Conservation (phyloP, 768 basidiomycete genomes). For the Paxillus ammoniavirescens region DNA sequence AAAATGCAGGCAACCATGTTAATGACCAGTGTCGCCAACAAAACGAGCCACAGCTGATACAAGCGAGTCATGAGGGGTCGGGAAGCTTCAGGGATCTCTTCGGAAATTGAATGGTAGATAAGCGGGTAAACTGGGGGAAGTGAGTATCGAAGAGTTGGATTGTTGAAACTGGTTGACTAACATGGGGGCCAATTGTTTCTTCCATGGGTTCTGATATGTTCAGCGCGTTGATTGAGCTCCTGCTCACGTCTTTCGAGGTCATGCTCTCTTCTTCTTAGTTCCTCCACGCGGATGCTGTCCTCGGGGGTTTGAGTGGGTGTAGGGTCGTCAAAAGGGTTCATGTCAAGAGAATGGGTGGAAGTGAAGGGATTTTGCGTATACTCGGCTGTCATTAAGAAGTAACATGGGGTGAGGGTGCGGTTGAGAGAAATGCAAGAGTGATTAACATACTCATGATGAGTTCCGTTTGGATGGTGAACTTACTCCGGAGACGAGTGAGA, state of each 20-base stretch:
- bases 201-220: conserved; percentile 70
- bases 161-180: conserved; percentile 37
- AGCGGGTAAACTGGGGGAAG: conserved; percentile 76
- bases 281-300: conserved; percentile 50
- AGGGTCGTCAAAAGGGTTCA: conserved; percentile 91
- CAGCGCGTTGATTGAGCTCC: conserved; percentile 67
- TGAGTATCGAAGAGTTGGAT: conserved; percentile 16
- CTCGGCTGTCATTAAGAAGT: conserved; percentile 14
- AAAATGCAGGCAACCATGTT: conserved; percentile 92
- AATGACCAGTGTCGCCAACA: conserved; percentile 74
- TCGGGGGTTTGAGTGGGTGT: conserved; percentile 36
- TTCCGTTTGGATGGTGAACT: not conserved
- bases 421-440: not conserved
- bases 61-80: conserved; percentile 79
- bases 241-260: conserved; percentile 80
- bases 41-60: conserved; percentile 93
- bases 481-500: not conserved
- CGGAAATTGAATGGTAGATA: conserved; percentile 89
- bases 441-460: conserved; percentile 23
- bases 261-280: conserved; percentile 73
- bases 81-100: conserved; percentile 84
- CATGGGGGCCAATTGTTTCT: conserved; percentile 95
- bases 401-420: conserved; percentile 3
- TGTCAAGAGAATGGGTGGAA: conserved; percentile 79
- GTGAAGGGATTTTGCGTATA: conserved; percentile 77